Evolutionary conservation across 2,329 filamentous ascomycete genomes (phyloP).

Genomic region (Phyllosticta capitalensis): DNA sequence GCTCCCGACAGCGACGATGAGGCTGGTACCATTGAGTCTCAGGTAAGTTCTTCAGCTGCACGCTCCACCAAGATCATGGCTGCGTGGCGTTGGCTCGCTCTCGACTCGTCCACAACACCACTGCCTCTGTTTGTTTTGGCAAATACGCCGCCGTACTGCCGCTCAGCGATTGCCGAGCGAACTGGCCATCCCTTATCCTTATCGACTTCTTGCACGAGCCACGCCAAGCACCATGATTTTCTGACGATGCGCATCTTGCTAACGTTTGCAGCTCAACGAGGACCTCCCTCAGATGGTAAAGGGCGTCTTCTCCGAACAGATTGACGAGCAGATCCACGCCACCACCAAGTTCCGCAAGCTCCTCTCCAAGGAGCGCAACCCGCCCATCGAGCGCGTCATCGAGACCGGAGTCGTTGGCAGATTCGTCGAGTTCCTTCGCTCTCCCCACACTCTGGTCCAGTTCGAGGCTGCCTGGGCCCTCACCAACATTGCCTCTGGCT

Average conservation of each 20-base stretch:
- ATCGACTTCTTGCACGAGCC: constrained; percentile 12
- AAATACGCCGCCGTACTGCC: constrained; percentile 8
- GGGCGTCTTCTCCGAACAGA: constrained; percentile 97
- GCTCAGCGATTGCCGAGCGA: constrained; percentile 10
- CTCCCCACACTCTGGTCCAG: constrained; percentile 94
- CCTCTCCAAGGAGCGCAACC: constrained; percentile 96
- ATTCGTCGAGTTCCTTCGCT: constrained; percentile 97
- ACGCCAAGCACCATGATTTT: constrained; percentile 9
- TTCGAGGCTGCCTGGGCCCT: constrained; percentile 98
- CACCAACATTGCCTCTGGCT: constrained; percentile 98
- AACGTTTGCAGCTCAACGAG: constrained; percentile 66
- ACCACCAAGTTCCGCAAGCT: constrained; percentile 99
- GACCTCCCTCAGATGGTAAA: constrained; percentile 97
- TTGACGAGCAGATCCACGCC: constrained; percentile 92
- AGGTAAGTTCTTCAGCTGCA: constrained; percentile 55
- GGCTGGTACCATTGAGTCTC: constrained; percentile 83
- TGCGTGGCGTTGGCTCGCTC: neutral
- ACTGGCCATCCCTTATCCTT: constrained; percentile 13
- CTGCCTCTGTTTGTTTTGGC: neutral
- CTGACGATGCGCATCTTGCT: constrained; percentile 1
- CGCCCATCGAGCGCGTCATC: constrained; percentile 97
- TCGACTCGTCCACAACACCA: neutral
- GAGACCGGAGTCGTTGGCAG: constrained; percentile 96
- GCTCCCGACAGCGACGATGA: constrained; percentile 97
- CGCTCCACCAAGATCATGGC: neutral